Percentiles rank a stretch among this genome's conserved stretches.
Evolutionary conservation across 345 rosid species (phyloP).

Genomic region (Clausena lansium): DNA sequence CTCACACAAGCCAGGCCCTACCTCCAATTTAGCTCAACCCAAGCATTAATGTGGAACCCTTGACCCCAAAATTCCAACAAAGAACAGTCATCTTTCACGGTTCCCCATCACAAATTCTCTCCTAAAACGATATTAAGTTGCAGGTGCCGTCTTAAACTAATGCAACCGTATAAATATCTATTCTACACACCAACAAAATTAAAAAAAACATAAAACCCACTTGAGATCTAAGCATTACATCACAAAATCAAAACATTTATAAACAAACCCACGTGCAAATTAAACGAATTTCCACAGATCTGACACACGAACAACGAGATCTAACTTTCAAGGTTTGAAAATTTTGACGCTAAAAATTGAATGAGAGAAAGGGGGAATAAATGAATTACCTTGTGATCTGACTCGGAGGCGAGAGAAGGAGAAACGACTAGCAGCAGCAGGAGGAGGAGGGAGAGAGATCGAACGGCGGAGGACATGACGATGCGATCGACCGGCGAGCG

Average conservation of each 20-base stretch:
- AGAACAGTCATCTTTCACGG: background rate
- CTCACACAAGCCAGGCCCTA: background rate
- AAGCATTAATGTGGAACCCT: background rate
- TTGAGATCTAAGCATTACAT: background rate
- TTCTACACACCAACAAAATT: background rate
- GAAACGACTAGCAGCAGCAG: constrained; percentile 34
- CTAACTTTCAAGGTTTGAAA: constrained; percentile 17
- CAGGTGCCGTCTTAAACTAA: background rate
- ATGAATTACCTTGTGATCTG: constrained; percentile 85
- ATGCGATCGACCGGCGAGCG: background rate
- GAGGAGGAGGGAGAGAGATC: constrained; percentile 33
- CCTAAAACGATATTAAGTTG: background rate
- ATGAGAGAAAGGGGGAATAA: background rate
- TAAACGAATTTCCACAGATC: constrained; percentile 30
- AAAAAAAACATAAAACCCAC: background rate
- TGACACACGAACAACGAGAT: constrained; percentile 24
- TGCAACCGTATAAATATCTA: background rate
- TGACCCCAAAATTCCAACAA: background rate
- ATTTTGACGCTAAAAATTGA: background rate
- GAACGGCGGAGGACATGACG: constrained; percentile 54
- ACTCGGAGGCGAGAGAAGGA: constrained; percentile 64
- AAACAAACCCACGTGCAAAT: background rate
- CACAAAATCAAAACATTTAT: background rate
- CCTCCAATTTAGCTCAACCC: background rate
- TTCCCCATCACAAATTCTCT: background rate